These are phyloP conservation scores for Podaxis mareebaensis DNA, from an alignment of 768 basidiomycete species.

Conservation along the genomic window DNA sequence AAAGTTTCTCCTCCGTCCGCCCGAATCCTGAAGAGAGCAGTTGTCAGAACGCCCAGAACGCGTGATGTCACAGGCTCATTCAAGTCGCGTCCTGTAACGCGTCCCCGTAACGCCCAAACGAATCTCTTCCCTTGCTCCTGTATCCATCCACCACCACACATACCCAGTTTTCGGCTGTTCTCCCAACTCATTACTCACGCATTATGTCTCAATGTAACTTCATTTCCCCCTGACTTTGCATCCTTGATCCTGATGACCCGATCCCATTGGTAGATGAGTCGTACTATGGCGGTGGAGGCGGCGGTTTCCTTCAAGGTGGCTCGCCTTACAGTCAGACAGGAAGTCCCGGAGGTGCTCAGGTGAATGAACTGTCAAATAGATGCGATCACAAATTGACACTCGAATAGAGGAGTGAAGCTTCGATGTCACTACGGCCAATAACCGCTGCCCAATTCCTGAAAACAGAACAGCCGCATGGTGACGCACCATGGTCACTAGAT, in stretches of 20 bases:
- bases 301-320: conserved; percentile 59
- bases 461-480: conserved; percentile 82
- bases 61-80: conserved; percentile 11
- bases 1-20: background rate
- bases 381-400: background rate
- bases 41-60: background rate
- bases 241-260: background rate
- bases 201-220: conserved; percentile 49
- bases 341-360: conserved; percentile 61
- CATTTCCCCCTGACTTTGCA: background rate
- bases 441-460: conserved; percentile 74
- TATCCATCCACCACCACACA: conserved; percentile 9
- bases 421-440: conserved; percentile 59
- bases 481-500: conserved; percentile 87
- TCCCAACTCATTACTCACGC: background rate
- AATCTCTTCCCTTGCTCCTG: background rate
- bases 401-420: conserved; percentile 36
- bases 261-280: conserved; percentile 21
- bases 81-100: conserved; percentile 4
- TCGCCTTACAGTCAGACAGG: conserved; percentile 60
- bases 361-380: conserved; percentile 21
- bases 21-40: background rate
- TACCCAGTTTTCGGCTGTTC: background rate
- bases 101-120: background rate
- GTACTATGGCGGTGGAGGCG: conserved; percentile 45